Conservation (phyloP, 2,329 filamentous ascomycete species). For the Shiraia sp. region DNA sequence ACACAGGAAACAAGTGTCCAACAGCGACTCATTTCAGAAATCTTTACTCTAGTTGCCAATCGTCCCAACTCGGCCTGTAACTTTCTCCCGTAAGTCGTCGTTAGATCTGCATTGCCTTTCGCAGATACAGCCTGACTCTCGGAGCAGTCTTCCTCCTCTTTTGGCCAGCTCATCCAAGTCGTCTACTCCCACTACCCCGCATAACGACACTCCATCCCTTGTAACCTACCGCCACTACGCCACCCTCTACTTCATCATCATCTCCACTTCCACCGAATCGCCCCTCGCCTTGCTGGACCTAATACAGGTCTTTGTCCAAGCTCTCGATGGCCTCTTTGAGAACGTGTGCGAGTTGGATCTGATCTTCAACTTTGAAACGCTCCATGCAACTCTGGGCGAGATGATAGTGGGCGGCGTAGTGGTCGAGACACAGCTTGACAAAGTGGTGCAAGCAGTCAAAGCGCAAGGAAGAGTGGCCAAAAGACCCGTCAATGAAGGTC, state of each 20-base stretch:
- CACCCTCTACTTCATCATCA: constrained; percentile 97
- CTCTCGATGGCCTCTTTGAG: constrained; percentile 91
- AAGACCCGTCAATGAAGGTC: constrained; percentile 73
- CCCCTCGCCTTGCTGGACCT: constrained; percentile 93
- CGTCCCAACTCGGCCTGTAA: constrained; percentile 93
- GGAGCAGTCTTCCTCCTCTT: constrained; percentile 66
- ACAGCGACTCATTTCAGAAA: constrained; percentile 94
- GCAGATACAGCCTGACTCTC: constrained; percentile 49
- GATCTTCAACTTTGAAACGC: constrained; percentile 98
- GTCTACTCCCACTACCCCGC: constrained; percentile 57
- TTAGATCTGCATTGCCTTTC: constrained; percentile 1
- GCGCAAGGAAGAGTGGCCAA: constrained; percentile 77
- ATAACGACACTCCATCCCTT: constrained; percentile 89
- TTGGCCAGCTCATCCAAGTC: constrained; percentile 55
- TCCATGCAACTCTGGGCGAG: constrained; percentile 87
- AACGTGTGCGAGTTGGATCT: constrained; percentile 98
- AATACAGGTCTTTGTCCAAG: constrained; percentile 97
- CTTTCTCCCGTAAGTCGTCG: constrained; percentile 71
- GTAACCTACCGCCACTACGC: constrained; percentile 98
- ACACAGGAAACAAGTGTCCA: constrained; percentile 91
- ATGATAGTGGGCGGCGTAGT: constrained; percentile 97
- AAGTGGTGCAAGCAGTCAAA: constrained; percentile 82
- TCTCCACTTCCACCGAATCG: constrained; percentile 93
- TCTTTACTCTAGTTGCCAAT: constrained; percentile 93
- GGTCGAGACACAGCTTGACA: constrained; percentile 86